phyloP scores from a whole-genome alignment of 2,329 filamentous ascomycete species.

The Penicillium sclerotigenum region DNA sequence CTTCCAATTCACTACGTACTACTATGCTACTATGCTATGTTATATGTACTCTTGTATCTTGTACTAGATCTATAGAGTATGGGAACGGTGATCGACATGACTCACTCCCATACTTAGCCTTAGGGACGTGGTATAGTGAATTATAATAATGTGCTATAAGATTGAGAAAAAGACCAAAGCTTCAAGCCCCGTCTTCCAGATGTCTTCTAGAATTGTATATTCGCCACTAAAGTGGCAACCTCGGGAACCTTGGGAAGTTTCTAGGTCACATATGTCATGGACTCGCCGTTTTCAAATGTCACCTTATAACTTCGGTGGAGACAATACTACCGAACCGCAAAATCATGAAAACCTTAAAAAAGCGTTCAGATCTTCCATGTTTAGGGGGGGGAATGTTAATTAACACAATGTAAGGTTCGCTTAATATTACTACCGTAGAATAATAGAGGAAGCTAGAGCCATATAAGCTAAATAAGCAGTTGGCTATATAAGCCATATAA shows the following conservation, averaged over 20 bases:
- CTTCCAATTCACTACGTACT: neutral
- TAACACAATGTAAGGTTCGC: neutral
- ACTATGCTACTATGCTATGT: neutral
- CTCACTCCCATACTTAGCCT: neutral
- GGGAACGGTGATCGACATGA: neutral
- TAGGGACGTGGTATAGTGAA: too few species aligned
- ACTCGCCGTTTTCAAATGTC: constrained; percentile 1
- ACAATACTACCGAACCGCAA: neutral
- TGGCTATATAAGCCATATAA: too few species aligned
- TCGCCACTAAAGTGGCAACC: constrained; percentile 3
- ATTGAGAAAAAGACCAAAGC: constrained; percentile 16
- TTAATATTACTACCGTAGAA: neutral
- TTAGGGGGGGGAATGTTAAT: neutral
- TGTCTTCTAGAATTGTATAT: constrained; percentile 35
- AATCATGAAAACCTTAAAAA: neutral
- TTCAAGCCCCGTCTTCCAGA: constrained; percentile 28
- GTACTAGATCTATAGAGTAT: too few species aligned
- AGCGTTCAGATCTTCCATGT: neutral
- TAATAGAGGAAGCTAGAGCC: neutral
- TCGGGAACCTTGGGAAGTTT: neutral
- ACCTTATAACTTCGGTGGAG: neutral
- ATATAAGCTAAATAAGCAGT: neutral
- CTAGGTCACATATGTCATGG: constrained; percentile 5
- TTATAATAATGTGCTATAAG: neutral
- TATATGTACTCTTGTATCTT: too few species aligned